Evolutionary conservation across 2,329 filamentous ascomycete genomes (phyloP), one percentile per base, ranked within the genome.

Genomic region (Clonostachys chloroleuca): DNA sequence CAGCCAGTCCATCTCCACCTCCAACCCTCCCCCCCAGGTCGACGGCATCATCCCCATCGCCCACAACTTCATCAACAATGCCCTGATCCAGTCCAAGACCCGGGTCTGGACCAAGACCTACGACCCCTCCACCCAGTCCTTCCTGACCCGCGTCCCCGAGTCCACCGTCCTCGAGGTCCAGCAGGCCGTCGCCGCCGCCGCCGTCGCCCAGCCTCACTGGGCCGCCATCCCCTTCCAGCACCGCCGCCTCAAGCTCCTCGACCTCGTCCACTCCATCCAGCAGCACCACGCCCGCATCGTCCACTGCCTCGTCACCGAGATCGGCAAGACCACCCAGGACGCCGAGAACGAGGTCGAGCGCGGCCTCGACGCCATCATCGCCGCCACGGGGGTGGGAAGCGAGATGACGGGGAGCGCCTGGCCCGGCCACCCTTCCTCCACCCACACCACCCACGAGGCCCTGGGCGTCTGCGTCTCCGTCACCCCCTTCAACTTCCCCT

Each of bases 401-500:
- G 50, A 54, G 18, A 47, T 48, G 13, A 30, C 30, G 30, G 54
- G 54, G 1, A 9, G 9, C 24, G 8, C 24, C 2, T 30, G 24
- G 24, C 24, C 24, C 8, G 24, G 24, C 24, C 24, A 30, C 24
- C 24, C 24, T 10, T 30, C 24, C 24, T 87, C 90, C 69, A 91
- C 87, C n/a, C 73, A 86, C 56, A 83, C 78, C 44, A 90, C 90
- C 63, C 76, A 78, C 54, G 86, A 90, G 70, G 84, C 86, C 48
- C 67, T 90, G 55, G 86, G 86, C 39, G 81, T 90, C n/a, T 82
- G 86, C 34, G 86, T 86, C 36, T 84, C 86, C 17, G 90, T 90
- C 49, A 90, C 86, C 69, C 86, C 86, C 1, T 90, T 90, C 63
- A 90, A 91, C 72, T 91, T 92, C 68, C 87, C 87, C 20, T 87